phyloP scores from a whole-genome alignment of 805 yeast species.

The Torulaspora delbrueckii region DNA sequence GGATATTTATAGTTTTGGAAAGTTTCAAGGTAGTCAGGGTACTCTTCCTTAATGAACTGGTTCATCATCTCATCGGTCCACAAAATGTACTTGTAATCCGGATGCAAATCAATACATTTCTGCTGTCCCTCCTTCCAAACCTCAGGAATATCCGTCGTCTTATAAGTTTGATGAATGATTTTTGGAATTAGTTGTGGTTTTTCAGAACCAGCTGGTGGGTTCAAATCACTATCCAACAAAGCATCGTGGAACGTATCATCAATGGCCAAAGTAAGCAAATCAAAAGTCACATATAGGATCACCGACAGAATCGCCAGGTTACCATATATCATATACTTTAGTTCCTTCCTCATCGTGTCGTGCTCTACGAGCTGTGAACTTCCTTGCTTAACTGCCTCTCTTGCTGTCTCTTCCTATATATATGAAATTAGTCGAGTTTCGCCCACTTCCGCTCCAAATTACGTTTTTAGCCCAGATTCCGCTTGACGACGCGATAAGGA shows the following conservation, averaged over 20 bases:
- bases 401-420: neutral
- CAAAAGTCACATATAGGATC: conserved; percentile 60
- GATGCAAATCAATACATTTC: conserved; percentile 71
- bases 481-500: neutral
- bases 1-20: conserved; percentile 76
- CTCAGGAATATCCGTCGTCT: conserved; percentile 71
- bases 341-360: conserved; percentile 54
- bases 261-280: conserved; percentile 65
- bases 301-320: conserved; percentile 52
- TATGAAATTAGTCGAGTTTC: neutral
- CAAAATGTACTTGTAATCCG: conserved; percentile 78
- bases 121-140: conserved; percentile 76
- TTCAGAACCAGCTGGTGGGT: conserved; percentile 43
- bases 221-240: conserved; percentile 55
- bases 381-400: neutral
- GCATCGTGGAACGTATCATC: conserved; percentile 69
- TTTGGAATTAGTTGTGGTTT: conserved; percentile 68
- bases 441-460: neutral
- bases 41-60: conserved; percentile 70
- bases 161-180: conserved; percentile 91
- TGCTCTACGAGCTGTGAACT: neutral
- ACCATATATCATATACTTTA: conserved; percentile 54
- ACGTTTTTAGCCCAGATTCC: neutral
- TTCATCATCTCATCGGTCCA: conserved; percentile 89
- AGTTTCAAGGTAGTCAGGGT: conserved; percentile 79